Evolutionary conservation across 768 basidiomycete species (phyloP).

Genomic region (Hericium coralloides): DNA sequence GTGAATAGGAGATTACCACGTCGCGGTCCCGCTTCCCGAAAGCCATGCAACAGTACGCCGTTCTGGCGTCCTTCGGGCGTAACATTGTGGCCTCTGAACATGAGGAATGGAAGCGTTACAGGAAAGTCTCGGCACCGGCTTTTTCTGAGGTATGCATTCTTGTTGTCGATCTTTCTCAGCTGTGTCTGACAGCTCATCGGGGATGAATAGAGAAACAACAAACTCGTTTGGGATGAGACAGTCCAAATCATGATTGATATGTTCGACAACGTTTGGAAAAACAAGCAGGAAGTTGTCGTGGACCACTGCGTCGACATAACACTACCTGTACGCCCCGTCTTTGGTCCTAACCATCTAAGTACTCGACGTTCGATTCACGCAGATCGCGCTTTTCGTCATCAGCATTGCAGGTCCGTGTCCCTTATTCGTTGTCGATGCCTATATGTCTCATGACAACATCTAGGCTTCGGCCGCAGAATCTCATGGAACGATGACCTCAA

Average conservation of each 20-base stretch:
- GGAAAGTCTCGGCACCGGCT: constrained; percentile 54
- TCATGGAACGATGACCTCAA: constrained; percentile 38
- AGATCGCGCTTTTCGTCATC: constrained; percentile 52
- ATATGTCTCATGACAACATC: too few relatives aligned
- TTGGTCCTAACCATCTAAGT: too few relatives aligned
- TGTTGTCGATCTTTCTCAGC: neutral
- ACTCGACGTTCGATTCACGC: too few relatives aligned
- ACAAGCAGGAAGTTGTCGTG: constrained; percentile 28
- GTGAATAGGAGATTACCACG: neutral
- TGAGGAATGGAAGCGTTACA: constrained; percentile 55
- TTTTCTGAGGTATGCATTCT: constrained; percentile 62
- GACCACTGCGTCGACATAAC: constrained; percentile 46
- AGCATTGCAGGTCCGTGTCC: constrained; percentile 31
- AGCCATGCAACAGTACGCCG: constrained; percentile 35
- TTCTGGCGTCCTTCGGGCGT: constrained; percentile 41
- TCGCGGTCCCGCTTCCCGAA: too few relatives aligned
- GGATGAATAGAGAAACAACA: constrained; percentile 15
- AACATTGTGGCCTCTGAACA: constrained; percentile 60
- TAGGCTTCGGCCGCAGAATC: constrained; percentile 40
- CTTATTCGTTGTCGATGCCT: too few relatives aligned
- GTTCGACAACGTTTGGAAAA: too few relatives aligned
- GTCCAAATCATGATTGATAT: too few relatives aligned
- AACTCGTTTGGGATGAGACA: too few relatives aligned
- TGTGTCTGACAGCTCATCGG: neutral
- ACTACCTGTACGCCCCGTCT: constrained; percentile 40